Base-by-base conservation (phyloP, 2,329 filamentous ascomycete species). In the Fusarium sp. region DNA sequence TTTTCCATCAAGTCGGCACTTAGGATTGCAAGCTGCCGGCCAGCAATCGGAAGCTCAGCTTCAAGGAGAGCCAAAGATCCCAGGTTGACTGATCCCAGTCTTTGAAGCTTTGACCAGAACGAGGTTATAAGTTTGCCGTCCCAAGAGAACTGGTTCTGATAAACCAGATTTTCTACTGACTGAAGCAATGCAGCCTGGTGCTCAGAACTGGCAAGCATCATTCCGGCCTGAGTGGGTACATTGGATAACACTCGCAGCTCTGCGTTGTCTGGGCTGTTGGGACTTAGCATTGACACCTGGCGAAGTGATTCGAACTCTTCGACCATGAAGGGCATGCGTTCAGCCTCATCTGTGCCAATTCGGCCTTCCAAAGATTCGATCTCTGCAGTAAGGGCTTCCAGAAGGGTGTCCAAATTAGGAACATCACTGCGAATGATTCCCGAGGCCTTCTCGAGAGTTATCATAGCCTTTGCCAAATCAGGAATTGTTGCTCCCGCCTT, bases 1-100 rank as follows among this genome's bases (percentile, higher is more conserved):
- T 89, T 84, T 16, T 81, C 76, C 5, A 82, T 78, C 43, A 91
- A 78, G 27, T 87, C 79, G 32, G 80, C 74, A 56, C 84, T 85
- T 62, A 87, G 82, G 37, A 79, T 76, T 49, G 85, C 80, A 27
- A 92, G 72, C 59, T 88, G 85, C 46, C 83, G 83, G 12, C 87
- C 88, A 63, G 92, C 80, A 5, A 86, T 81, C 11, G 89, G 88
- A 51, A 92, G 79, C 74, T 93, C 91, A 2, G 83, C 81, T 77
- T 92, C 89, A 1, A 93, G 82, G 20, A 91, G 82, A 46, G 86
- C 83, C 49, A 93, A 80, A 43, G 89, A 87, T 47, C 85, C 85
- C 41, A 93, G 80, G 47, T 82, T 86, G 1, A 90, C 87, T 25
- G 84, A 81, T 14, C 80, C 79, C 20, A 89, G 77, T 3, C 78